phyloP scores from a whole-genome alignment of 2,329 filamentous ascomycete genomes.

The Graphiopsis chlorocephala region DNA sequence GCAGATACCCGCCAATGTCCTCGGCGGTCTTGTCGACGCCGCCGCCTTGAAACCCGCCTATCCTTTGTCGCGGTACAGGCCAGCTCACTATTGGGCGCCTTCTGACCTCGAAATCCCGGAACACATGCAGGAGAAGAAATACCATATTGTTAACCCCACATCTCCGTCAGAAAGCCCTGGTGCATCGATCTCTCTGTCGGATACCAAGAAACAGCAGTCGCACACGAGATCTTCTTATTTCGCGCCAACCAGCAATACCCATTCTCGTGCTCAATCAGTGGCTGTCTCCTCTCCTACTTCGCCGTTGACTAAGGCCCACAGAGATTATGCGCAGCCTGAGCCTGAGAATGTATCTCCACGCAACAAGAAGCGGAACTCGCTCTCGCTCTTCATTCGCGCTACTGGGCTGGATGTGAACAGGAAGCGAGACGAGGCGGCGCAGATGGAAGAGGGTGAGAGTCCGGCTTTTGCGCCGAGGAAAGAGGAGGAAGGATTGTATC shows the following conservation, averaged over 20 bases:
- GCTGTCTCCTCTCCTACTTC: neutral
- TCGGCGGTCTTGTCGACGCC: slow-evolving; percentile 8
- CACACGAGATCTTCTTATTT: neutral
- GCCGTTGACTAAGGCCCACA: neutral
- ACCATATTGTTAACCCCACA: neutral
- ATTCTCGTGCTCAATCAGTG: neutral
- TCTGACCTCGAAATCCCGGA: neutral
- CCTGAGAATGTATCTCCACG: neutral
- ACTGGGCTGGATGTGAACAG: neutral
- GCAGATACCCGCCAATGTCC: neutral
- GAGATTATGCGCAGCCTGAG: neutral
- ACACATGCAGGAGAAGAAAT: neutral
- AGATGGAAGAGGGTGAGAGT: slow-evolving; percentile 19
- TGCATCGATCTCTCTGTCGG: neutral
- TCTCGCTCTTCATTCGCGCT: slow-evolving; percentile 2
- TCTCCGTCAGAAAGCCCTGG: neutral
- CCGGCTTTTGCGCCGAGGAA: slow-evolving; percentile 13
- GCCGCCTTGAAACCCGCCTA: neutral
- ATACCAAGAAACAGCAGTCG: neutral
- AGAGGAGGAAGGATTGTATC: slow-evolving; percentile 13
- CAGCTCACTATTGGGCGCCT: neutral
- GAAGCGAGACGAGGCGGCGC: slow-evolving; percentile 4
- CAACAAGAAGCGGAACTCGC: neutral
- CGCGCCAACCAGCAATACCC: neutral
- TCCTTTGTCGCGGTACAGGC: neutral